Evolutionary conservation across 345 rosid species (phyloP).

Genomic region (Populus davidiana): DNA sequence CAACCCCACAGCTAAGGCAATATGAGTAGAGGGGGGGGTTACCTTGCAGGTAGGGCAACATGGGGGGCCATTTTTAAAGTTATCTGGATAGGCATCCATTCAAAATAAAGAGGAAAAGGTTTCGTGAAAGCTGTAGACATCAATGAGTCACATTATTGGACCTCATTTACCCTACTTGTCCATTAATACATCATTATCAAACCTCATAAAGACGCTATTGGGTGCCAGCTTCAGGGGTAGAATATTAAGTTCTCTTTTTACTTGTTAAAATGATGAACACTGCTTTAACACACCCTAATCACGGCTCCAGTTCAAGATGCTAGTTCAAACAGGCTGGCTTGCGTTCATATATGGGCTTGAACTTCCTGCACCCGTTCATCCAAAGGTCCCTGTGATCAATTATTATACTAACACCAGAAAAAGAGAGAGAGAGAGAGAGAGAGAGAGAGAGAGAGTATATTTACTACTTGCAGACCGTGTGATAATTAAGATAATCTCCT

Average conservation of each 20-base stretch:
- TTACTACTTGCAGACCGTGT: no score
- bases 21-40: background rate
- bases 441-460: no score
- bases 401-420: no score
- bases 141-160: slow-evolving; percentile 2
- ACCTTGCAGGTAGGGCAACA: slow-evolving; percentile 28
- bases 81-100: slow-evolving; percentile 19
- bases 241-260: background rate
- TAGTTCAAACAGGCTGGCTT: no score
- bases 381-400: no score
- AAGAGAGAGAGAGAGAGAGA: no score
- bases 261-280: background rate
- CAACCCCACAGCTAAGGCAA: slow-evolving; percentile 1
- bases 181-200: background rate
- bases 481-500: no score
- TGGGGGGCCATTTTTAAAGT: slow-evolving; percentile 25
- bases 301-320: background rate
- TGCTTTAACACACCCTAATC: background rate
- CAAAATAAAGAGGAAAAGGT: background rate
- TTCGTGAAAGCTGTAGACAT: slow-evolving; percentile 17
- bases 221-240: background rate
- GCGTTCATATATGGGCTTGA: no score
- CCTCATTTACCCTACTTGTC: slow-evolving; percentile 11
- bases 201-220: background rate
- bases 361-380: no score